Base-by-base conservation (phyloP, 306 rosid species). In the Crotalaria pallida region DNA sequence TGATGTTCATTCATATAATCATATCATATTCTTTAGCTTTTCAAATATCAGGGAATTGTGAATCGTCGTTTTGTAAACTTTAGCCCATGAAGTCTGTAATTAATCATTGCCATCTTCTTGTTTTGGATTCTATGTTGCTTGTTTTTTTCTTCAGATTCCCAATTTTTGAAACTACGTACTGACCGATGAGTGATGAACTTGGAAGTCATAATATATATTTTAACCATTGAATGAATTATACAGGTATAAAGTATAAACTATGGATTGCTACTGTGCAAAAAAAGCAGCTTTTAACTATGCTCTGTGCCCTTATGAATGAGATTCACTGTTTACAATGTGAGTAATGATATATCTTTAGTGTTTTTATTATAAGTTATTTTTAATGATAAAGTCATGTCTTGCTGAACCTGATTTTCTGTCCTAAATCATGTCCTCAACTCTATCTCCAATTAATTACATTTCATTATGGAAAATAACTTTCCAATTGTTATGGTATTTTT, bases 31-130 rank as follows among this genome's bases (percentile, higher is more conserved):
- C 53, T 57, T 17, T 24, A 16, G 33, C 26, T 58, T 50, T 31
- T 59, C 8, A 63, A 44, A 10, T 34, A 34, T 34, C 33, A 31
- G n/a, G n/a, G 9, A 60, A 72, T n/a, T 26, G 6, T 52, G 11
- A 53, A 4, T 65, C 73, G 23, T 65, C 73, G 23, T 67, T 48
- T 47, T 33, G 52, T 57, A 5, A 2, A 45, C 77, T 69, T 69
- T 23, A 36, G 11, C 10, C 26, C 40, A 0, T 49, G 1, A 57
- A 17, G n/a, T 47, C 60, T 27, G 41, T 43, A 34, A 31, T 49
- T 19, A 10, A 68, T 52, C 23, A 68, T 13, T 48, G 51, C 51
- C 53, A 7, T 27, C 45, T 40, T 49, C 11, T 27, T 65, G 22
- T 41, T 3, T 6, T 11, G 7, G 5, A 11, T 2, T 40, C 17